Evolutionary conservation across 345 rosid species (phyloP), one percentile per base, ranked within the genome.

Genomic region (Brassica nigra): DNA sequence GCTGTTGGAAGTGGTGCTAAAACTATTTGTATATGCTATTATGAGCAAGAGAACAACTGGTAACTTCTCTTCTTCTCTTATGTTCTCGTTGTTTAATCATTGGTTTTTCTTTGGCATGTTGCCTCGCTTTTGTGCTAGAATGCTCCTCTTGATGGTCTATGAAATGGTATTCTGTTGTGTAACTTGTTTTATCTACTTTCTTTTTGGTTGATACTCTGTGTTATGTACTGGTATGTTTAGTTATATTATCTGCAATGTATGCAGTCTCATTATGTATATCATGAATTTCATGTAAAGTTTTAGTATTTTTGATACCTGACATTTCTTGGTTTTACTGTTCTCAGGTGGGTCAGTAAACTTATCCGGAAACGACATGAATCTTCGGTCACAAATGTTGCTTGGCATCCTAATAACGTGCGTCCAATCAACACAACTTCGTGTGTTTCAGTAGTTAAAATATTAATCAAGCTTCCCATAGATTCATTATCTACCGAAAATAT

Each of bases 1-100:
- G 97, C 99, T 78, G 98, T 95, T 76, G 99, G 99, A 75, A 95
- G 98, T 82, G 98, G 99, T 52, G 98, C 99, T 74, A 95, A 95
- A 86, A 95, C 93, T 75, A 92, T 93, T 72, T 95, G 98, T 80
- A 83, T 93, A 78, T 95, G 99, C 92, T 95, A 95, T 85, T 95
- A 93, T 37, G 97, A 95, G 92, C 95, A 89, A 87, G 99, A 95
- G 65, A 95, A 95, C 86, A 95, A 93, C 88, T 93, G 98, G 99
- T 95, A 85, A 71, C 71, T 11, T 68, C 30, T 42, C n/a, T 42
- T 52, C 47, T 59, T 61, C 64, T 71, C 66, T 33, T 30, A 67
- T 73, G 11, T 74, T 63, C 33, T 73, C 66, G 31, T 66, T 49
- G 5, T 62, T 20, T 20, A 27, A 16, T 54, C 52, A 30, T 64